Base-by-base conservation (phyloP, 2,329 filamentous ascomycete species). In the Colletotrichum abscissum region DNA sequence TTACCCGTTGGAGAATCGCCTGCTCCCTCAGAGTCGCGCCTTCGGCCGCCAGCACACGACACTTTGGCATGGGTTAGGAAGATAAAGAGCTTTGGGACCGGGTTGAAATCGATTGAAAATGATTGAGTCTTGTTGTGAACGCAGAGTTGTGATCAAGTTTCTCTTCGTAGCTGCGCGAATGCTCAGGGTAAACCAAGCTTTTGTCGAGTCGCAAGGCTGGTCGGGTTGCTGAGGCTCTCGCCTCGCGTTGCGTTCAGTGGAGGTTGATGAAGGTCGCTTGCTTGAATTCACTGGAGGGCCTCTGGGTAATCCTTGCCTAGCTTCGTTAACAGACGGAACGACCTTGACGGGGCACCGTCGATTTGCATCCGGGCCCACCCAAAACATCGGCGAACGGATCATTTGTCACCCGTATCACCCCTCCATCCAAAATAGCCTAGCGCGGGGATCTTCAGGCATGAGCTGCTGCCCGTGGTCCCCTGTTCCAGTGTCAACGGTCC, bases 381-480 rank as follows among this genome's bases (percentile, higher is more conserved):
- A 16, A 26, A 35, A 16, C 19, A 26, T 70, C 70, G 70, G 70
- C 55, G 16, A 49, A 54, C 70, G 70, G 71, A 73, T 68, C 57
- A 72, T 68, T 49, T 63, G 19, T 35, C 12, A 35, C 49, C 69
- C 69, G 69, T 57, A 26, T 42, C 73, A 72, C 74, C 72, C 74
- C 74, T 68, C 74, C 52, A 74, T 75, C 72, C 59, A 64, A 68
- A 42, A 11, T 30, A 66, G 72, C 42, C 63, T 75, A 75, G 72
- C 74, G 74, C 73, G 74, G 74, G 74, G 73, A 60, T 55, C 64
- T 67, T 26, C 72, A 22, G 62, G 46, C 42, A 22, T n/a, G 30
- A 64, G 59, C 59, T 63, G 30, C 57, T 55, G 26, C 19, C 9
- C 49, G 52, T 64, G 54, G 63, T 62, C 62, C 70, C 60, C 58